phyloP scores from a whole-genome alignment of 2,329 filamentous ascomycete species.

The Paecilomyces niveus region DNA sequence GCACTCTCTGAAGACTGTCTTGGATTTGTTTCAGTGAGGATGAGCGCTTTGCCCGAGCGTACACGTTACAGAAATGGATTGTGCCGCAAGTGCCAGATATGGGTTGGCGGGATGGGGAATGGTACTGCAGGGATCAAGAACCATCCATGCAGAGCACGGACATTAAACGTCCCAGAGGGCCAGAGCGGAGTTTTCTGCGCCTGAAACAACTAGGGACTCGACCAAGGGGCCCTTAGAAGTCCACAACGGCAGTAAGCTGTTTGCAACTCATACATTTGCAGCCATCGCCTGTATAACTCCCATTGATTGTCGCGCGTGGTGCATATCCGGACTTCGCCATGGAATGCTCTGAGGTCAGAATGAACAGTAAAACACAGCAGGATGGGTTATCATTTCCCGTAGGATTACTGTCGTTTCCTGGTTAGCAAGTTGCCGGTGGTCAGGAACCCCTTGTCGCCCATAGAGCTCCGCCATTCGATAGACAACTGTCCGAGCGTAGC shows the following conservation, averaged over 20 bases:
- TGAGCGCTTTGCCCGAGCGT: not conserved
- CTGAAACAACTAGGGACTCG: not conserved
- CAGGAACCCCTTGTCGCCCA: constrained; percentile 83
- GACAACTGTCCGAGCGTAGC: constrained; percentile 72
- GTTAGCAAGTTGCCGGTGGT: constrained; percentile 71
- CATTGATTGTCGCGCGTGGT: not conserved
- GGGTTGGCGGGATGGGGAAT: not conserved
- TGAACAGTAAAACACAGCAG: not conserved
- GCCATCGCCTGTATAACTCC: not conserved
- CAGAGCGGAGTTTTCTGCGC: not conserved
- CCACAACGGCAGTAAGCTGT: not conserved
- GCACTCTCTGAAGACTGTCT: not conserved
- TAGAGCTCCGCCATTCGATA: constrained; percentile 80
- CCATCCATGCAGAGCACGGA: not conserved
- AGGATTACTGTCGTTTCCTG: constrained; percentile 24
- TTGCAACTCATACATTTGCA: not conserved
- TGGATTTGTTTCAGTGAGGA: not conserved
- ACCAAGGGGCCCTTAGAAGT: not conserved
- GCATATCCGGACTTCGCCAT: not conserved
- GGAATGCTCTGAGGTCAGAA: not conserved
- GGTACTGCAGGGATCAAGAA: not conserved
- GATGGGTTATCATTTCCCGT: not conserved
- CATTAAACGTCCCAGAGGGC: not conserved
- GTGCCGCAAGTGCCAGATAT: not conserved
- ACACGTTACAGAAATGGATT: not conserved